phyloP scores from a whole-genome alignment of 306 rosid genomes.

The Astragalus glycyphyllos region DNA sequence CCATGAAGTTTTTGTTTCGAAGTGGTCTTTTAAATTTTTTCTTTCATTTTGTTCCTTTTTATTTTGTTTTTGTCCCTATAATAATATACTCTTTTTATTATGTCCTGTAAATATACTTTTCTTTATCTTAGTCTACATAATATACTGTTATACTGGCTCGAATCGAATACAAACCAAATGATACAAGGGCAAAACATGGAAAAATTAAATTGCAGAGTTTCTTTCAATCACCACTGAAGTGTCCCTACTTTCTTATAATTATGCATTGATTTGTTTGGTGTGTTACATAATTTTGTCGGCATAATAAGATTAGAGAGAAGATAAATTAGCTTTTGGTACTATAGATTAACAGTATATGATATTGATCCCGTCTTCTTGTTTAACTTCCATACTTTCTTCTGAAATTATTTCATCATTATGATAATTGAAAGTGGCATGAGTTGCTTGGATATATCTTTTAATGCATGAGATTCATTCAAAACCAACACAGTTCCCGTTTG shows the following conservation, averaged over 20 bases:
- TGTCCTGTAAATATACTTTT: too few species aligned
- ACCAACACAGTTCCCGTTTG: conserved; percentile 1
- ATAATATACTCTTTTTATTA: too few species aligned
- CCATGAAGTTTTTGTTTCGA: too few species aligned
- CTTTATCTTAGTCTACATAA: too few species aligned
- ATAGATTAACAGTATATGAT: background rate
- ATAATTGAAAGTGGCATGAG: background rate
- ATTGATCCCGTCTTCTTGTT: conserved; percentile 19
- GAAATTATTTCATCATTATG: background rate
- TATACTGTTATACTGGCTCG: too few species aligned
- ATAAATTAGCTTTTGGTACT: background rate
- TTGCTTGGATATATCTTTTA: conserved; percentile 19
- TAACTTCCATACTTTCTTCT: background rate
- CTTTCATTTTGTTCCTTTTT: too few species aligned
- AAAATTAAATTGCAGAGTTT: background rate
- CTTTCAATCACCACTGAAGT: background rate
- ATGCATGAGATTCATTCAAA: conserved; percentile 3
- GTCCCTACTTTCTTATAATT: background rate
- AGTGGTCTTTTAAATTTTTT: too few species aligned
- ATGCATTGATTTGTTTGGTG: background rate
- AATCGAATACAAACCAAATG: too few species aligned
- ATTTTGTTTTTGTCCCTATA: too few species aligned
- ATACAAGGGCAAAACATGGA: background rate
- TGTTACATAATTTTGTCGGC: background rate
- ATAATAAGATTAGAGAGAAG: conserved; percentile 9